These are phyloP conservation scores for Chenopodium berlandieri DNA, from an alignment of 148 eudicot species.

Conservation along the genomic window DNA sequence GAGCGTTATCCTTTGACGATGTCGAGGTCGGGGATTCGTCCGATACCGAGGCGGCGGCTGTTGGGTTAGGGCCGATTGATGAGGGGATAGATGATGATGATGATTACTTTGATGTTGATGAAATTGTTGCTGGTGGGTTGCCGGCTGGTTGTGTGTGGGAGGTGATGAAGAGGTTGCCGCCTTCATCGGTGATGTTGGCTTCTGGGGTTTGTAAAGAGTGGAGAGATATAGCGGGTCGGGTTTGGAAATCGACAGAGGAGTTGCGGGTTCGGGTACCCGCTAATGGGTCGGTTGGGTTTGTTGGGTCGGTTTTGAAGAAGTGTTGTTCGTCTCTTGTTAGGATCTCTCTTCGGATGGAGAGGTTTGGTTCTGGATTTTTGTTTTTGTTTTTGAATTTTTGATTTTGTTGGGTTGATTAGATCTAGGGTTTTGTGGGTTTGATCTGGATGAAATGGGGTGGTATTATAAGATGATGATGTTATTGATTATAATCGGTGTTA, in stretches of 20 bases:
- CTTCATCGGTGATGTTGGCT: slow-evolving; percentile 59
- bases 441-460: neutral
- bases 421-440: neutral
- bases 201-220: slow-evolving; percentile 81
- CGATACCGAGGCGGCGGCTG: slow-evolving; percentile 23
- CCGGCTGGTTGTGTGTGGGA: slow-evolving; percentile 61
- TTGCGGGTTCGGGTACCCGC: slow-evolving; percentile 72
- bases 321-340: slow-evolving; percentile 62
- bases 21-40: slow-evolving; percentile 32
- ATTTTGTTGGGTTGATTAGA: slow-evolving; percentile 12
- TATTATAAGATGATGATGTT: neutral
- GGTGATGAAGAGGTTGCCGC: slow-evolving; percentile 66
- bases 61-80: neutral
- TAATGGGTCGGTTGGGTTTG: slow-evolving; percentile 49
- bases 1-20: slow-evolving; percentile 73
- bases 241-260: slow-evolving; percentile 79
- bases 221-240: slow-evolving; percentile 58
- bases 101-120: slow-evolving; percentile 31
- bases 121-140: slow-evolving; percentile 38
- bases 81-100: slow-evolving; percentile 20
- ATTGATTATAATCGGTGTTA: neutral
- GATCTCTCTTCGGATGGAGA: slow-evolving; percentile 72
- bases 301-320: slow-evolving; percentile 71
- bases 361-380: slow-evolving; percentile 42
- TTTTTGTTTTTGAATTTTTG: neutral